phyloP scores from a whole-genome alignment of 1,284 basidiomycete species.

The Golubevia sp. region DNA sequence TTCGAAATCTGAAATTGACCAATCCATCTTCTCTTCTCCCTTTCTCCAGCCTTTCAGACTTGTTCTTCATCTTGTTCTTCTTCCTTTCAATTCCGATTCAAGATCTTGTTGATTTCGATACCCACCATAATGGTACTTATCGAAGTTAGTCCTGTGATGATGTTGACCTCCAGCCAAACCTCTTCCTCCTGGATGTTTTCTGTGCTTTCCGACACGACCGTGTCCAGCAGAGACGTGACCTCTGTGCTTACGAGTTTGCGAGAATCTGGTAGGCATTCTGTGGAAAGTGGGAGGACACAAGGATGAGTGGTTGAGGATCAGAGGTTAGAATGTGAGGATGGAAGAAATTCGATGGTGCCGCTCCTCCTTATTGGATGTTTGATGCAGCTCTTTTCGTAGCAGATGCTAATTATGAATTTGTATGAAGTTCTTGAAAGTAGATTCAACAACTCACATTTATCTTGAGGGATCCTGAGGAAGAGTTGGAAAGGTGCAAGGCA shows the following conservation, averaged over 20 bases:
- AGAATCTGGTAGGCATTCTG: constrained; percentile 86
- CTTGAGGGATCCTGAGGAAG: too few relatives aligned
- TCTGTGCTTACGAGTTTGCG: constrained; percentile 96
- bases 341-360: too few relatives aligned
- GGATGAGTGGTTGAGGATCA: background rate
- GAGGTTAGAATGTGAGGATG: too few relatives aligned
- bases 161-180: constrained; percentile 99
- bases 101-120: constrained; percentile 7
- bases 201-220: constrained; percentile 99
- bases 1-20: too few relatives aligned
- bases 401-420: too few relatives aligned
- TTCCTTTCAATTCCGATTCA: constrained; percentile 26
- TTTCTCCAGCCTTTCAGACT: constrained; percentile 64
- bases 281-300: background rate
- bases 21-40: too few relatives aligned
- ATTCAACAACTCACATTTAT: too few relatives aligned
- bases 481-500: too few relatives aligned
- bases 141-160: constrained; percentile 80
- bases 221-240: constrained; percentile 94
- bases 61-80: too few relatives aligned
- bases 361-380: too few relatives aligned
- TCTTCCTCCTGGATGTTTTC: constrained; percentile 99
- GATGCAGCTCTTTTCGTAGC: too few relatives aligned
- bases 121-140: constrained; percentile 62
- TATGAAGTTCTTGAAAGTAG: too few relatives aligned